These are phyloP conservation scores for Grosmannia penicillata DNA, from an alignment of 2,329 filamentous ascomycete genomes.

Conservation along the genomic window DNA sequence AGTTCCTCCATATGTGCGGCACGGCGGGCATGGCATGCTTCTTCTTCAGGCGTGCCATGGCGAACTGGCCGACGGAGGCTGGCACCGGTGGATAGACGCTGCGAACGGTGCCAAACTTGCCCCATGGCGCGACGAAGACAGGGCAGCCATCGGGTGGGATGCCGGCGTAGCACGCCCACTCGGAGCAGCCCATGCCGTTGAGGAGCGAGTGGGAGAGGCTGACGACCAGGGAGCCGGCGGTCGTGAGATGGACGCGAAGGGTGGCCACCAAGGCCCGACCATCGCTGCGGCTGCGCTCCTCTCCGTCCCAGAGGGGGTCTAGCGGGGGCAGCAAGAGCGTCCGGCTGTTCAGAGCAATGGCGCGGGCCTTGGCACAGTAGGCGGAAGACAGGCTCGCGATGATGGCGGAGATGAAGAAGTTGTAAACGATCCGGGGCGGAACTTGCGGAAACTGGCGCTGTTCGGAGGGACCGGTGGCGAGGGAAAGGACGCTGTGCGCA, in stretches of 20 bases:
- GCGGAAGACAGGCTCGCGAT: conserved; percentile 32
- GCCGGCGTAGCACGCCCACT: conserved; percentile 25
- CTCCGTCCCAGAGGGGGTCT: conserved; percentile 15
- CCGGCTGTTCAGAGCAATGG: conserved; percentile 37
- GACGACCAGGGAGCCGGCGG: conserved; percentile 36
- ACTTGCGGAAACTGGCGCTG: conserved; percentile 15
- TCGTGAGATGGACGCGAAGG: conserved; percentile 39
- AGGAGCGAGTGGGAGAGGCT: conserved; percentile 32
- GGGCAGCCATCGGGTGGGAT: conserved; percentile 25
- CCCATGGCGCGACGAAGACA: conserved; percentile 40
- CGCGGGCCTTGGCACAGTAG: conserved; percentile 32
- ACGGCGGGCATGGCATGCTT: not conserved
- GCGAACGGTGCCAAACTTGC: conserved; percentile 29
- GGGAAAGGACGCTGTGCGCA: not conserved
- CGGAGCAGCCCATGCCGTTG: conserved; percentile 29
- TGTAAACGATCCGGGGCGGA: conserved; percentile 31
- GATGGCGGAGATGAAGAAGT: conserved; percentile 38
- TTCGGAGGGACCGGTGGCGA: conserved; percentile 8
- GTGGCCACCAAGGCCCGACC: conserved; percentile 27
- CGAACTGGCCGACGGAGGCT: not conserved
- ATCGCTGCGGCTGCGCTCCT: conserved; percentile 10
- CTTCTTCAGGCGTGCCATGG: not conserved
- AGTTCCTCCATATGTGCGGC: conserved; percentile 15
- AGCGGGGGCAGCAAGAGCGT: conserved; percentile 31
- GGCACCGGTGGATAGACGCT: conserved; percentile 12